These are phyloP conservation scores for Millerozyma acaciae DNA, from an alignment of 805 yeast genomes.

Conservation along the genomic window DNA sequence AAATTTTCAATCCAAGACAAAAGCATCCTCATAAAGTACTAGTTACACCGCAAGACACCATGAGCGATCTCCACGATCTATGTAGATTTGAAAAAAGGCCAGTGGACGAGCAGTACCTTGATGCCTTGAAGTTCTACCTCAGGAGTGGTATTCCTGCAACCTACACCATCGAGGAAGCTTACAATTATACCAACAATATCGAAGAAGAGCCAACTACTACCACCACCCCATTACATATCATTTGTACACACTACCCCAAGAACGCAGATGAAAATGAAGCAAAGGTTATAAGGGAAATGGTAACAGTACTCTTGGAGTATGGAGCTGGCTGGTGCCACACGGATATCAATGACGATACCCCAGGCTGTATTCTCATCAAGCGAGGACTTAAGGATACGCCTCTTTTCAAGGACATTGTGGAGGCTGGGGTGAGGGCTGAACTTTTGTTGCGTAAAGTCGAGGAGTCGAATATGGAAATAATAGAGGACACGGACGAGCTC, in stretches of 20 bases:
- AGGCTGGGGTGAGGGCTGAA: constrained; percentile 91
- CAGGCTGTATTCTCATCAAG: constrained; percentile 74
- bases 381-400: constrained; percentile 38
- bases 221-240: constrained; percentile 76
- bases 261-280: constrained; percentile 43
- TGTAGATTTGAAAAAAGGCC: constrained; percentile 52
- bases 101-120: constrained; percentile 42
- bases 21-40: not conserved
- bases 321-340: constrained; percentile 92
- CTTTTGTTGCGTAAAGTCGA: constrained; percentile 67
- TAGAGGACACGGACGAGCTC: constrained; percentile 35
- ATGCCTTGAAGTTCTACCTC: constrained; percentile 43
- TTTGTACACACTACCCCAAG: constrained; percentile 53
- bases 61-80: constrained; percentile 73
- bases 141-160: constrained; percentile 76
- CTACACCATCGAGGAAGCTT: constrained; percentile 74
- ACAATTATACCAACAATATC: constrained; percentile 47
- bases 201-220: constrained; percentile 46
- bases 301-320: constrained; percentile 64
- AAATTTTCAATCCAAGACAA: constrained; percentile 2
- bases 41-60: constrained; percentile 16
- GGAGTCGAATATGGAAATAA: constrained; percentile 59
- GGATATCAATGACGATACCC: constrained; percentile 69
- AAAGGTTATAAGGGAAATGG: constrained; percentile 47
- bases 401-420: constrained; percentile 53